These are phyloP conservation scores for Claviceps cyperi DNA, from an alignment of 2,329 filamentous ascomycete species.

Conservation along the genomic window DNA sequence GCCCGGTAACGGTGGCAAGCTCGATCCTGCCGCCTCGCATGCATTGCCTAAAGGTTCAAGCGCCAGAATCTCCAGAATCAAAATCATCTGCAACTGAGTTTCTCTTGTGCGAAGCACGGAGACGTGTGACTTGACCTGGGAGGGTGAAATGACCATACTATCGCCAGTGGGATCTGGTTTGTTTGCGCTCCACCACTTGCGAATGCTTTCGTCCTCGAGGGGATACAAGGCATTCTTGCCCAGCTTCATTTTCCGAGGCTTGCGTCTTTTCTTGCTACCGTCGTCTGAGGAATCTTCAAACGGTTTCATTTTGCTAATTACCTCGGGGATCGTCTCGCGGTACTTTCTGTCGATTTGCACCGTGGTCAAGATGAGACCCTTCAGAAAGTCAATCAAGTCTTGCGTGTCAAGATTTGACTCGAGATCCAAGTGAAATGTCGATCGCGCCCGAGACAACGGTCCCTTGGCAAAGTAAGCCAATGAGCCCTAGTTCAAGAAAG, in stretches of 20 bases:
- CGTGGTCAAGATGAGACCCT: constrained; percentile 50
- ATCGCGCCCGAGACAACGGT: constrained; percentile 59
- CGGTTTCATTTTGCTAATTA: constrained; percentile 43
- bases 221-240: constrained; percentile 57
- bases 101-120: constrained; percentile 57
- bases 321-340: constrained; percentile 50
- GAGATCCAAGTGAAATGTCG: constrained; percentile 50
- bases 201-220: constrained; percentile 48
- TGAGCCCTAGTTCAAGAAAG: constrained; percentile 41
- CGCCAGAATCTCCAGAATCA: constrained; percentile 63
- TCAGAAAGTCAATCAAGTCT: constrained; percentile 55
- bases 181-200: constrained; percentile 54
- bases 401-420: constrained; percentile 45
- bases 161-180: constrained; percentile 37
- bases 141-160: constrained; percentile 30
- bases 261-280: constrained; percentile 31
- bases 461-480: constrained; percentile 77
- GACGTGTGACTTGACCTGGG: constrained; percentile 47
- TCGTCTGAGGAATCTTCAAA: constrained; percentile 41
- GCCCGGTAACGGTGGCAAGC: constrained; percentile 30
- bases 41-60: constrained; percentile 40
- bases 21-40: constrained; percentile 27
- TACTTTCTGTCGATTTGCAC: constrained; percentile 67
- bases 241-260: constrained; percentile 49
- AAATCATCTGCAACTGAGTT: constrained; percentile 66